These are phyloP conservation scores for Hypocreales sp. DNA, from an alignment of 2,329 filamentous ascomycete species.

Conservation along the genomic window DNA sequence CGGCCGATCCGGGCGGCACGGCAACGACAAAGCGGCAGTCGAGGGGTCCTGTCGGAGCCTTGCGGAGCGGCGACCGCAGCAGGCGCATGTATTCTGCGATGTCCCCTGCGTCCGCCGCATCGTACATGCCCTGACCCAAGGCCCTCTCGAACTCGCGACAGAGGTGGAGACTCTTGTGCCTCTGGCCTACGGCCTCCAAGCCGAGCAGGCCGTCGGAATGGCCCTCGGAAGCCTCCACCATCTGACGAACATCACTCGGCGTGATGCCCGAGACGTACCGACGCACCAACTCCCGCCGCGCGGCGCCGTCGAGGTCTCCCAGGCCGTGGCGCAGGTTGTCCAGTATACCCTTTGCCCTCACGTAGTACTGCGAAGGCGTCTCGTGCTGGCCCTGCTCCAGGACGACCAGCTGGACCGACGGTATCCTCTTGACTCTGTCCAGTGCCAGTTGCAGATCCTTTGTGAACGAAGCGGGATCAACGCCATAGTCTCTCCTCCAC, in stretches of 20 bases:
- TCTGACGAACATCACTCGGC: slow-evolving; percentile 26
- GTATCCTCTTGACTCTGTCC: slow-evolving; percentile 33
- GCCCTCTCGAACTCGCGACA: slow-evolving; percentile 39
- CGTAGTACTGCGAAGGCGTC: slow-evolving; percentile 31
- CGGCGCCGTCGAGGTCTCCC: slow-evolving; percentile 5
- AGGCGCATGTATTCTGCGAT: slow-evolving; percentile 34
- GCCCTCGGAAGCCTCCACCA: slow-evolving; percentile 14
- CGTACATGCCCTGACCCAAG: slow-evolving; percentile 31
- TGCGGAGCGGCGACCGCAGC: slow-evolving; percentile 23
- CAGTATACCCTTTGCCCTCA: slow-evolving; percentile 18
- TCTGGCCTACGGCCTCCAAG: slow-evolving; percentile 26
- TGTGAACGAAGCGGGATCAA: slow-evolving; percentile 32
- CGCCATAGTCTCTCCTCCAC: slow-evolving; percentile 20
- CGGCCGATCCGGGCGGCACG: slow-evolving; percentile 14
- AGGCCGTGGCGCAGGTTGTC: slow-evolving; percentile 22
- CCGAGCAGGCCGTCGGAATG: slow-evolving; percentile 6
- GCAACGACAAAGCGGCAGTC: slow-evolving; percentile 17
- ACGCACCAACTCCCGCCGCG: slow-evolving; percentile 12
- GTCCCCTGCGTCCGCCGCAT: slow-evolving; percentile 14
- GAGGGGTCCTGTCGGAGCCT: slow-evolving; percentile 3
- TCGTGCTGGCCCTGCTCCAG: slow-evolving; percentile 40
- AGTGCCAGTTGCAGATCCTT: slow-evolving; percentile 34
- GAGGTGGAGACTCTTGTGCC: slow-evolving; percentile 40
- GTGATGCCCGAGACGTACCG: slow-evolving; percentile 39
- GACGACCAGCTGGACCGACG: slow-evolving; percentile 34